Conservation (phyloP, 192 early-diverging fungal genomes). For the Backusella tarrabulga region DNA sequence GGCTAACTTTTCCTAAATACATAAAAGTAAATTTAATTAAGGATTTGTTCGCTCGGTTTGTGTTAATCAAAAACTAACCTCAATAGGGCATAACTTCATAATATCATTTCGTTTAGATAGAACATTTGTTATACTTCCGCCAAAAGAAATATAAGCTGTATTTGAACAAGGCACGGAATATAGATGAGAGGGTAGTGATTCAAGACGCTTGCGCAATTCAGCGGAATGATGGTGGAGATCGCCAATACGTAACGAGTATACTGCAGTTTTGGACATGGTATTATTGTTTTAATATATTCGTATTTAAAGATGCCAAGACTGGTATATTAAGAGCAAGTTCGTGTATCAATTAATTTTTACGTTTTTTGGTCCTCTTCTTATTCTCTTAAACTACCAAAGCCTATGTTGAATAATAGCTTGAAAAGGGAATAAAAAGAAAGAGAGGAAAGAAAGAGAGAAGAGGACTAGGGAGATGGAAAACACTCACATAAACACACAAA, state of each 20-base stretch:
- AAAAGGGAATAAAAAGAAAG: background rate
- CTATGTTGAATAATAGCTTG: background rate
- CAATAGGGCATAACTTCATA: conserved; percentile 1
- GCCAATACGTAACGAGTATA: conserved; percentile 10
- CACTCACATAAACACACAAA: background rate
- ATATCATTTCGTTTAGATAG: conserved; percentile 1
- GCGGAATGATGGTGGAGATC: conserved; percentile 4
- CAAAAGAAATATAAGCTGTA: background rate
- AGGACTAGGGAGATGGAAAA: background rate
- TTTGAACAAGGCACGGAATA: background rate
- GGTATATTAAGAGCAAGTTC: background rate
- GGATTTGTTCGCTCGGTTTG: background rate
- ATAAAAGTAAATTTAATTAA: background rate
- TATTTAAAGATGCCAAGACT: background rate
- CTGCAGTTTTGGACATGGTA: background rate
- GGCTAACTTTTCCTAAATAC: background rate
- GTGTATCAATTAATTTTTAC: conserved; percentile 3
- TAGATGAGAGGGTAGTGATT: background rate
- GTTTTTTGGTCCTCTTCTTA: background rate
- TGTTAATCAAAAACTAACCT: background rate
- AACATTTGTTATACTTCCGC: background rate
- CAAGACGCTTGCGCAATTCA: background rate
- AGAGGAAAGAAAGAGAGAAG: background rate
- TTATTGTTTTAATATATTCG: background rate
- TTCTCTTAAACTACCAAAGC: background rate